Evolutionary conservation across 352 stramenopile species (phyloP), one percentile per base, ranked within the genome.

Genomic region (Lagenidium sp.): DNA sequence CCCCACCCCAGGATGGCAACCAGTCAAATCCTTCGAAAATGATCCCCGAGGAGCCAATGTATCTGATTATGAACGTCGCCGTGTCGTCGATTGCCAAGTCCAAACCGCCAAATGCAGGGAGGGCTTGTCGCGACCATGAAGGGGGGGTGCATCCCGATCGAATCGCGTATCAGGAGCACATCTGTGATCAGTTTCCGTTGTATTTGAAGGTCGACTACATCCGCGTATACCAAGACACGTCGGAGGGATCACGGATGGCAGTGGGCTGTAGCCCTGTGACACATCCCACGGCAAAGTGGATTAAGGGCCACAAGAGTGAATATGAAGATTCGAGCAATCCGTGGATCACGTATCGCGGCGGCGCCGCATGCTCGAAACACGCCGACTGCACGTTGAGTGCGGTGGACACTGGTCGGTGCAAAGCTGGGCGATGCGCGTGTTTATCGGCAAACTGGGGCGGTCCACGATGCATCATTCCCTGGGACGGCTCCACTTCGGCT

Each of bases 151-250:
- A 48, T 23, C 4, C 3, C 11, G 16, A 46, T 18, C 53, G 68
- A 30, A 42, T 58, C 0, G 31, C 60, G 0, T 46, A 47, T 1
- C 76, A 73, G 38, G 44, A 49, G 1, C 7, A 23, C 6, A 81
- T 85, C 21, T 88, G 76, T 24, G 65, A 71, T 32, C 39, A 58
- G 4, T 80, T 88, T 30, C 76, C 72, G 0, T 64, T 88, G 58
- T 36, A 70, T 19, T 35, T 91, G 37, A 81, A 82, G 36, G 24
- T 62, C 21, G 53, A 62, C 40, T 57, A 63, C 36, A 46, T 63
- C 25, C 55, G 55, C 6, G 24, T 58, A 41, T 63, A 63, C 42
- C 55, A 63, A 16, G 49, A 59, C 44, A 28, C 36, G 19, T 46
- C 32, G 18, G 44, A 31, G 22, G 35, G 28, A n/a, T 47, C 31